Base-by-base conservation (phyloP, 208 protist genomes). In the Blastocrithidia nonstop region DNA sequence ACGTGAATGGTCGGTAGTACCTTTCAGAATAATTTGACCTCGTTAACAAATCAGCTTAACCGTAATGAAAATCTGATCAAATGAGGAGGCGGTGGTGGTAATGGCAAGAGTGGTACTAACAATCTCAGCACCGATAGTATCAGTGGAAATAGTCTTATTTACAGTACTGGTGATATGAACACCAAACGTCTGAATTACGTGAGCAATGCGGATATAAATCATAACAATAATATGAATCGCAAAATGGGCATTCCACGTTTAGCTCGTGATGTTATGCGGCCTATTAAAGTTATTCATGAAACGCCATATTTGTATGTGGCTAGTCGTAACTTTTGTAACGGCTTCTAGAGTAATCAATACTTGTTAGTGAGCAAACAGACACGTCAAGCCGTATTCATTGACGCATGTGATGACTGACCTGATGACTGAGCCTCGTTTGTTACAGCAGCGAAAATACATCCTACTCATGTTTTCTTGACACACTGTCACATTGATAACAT, bases 401-500 rank as follows among this genome's bases (percentile, higher is more conserved):
- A 93, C 45, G 79, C 79, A 24, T 62, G 65, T 13, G 84, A 93
- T 50, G 84, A 93, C 62, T 93, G 84, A 80, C 72, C 77, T 8
- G 84, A 93, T 44, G 84, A 93, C 59, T 93, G 84, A 80, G 71
- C 66, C 21, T 58, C 75, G 16, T 93, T 89, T 42, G 58, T 93
- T 41, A 56, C 65, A 35, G 21, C 66, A 20, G 84, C 80, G 1
- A 46, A 53, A 0, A 54, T 88, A 19, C 71, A 50, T 2, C 63
- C 74, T 9, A 84, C 71, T 7, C 66, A 85, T 55, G 61, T 87
- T 15, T 93, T 93, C 48, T 55, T 93, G 15, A 93, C 84, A 9
- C 84, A 93, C 61, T 89, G 78, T 54, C 84, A 93, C 54, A 51
- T 93, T 20, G 84, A 93, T 61, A 86, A 76, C 47, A 33, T 93